A percentile compares a stretch with the other conserved stretches of the same genome.
Conservation (phyloP, 2,329 filamentous ascomycete species). For the Xylariaceae sp. region DNA sequence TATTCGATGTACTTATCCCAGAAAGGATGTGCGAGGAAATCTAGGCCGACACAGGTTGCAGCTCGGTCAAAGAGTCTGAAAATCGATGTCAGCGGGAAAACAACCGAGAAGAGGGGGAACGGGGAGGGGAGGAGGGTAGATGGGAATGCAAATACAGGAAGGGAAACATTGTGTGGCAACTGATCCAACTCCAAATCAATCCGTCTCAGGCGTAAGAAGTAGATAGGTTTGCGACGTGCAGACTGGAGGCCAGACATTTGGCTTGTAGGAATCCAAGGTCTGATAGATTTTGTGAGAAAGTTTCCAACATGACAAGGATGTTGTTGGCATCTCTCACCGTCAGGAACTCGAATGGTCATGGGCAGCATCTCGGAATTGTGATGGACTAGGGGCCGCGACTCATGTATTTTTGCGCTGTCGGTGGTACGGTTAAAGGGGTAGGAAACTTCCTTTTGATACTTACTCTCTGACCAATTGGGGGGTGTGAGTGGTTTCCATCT, state of each 20-base stretch:
- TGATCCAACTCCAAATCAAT: conserved; percentile 43
- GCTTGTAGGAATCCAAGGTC: conserved; percentile 47
- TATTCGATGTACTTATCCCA: conserved; percentile 99
- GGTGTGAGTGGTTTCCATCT: conserved; percentile 95
- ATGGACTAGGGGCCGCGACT: conserved; percentile 21
- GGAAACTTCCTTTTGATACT: conserved; percentile 71
- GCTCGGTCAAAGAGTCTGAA: conserved; percentile 87
- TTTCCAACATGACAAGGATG: conserved; percentile 52
- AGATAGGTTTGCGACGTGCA: conserved; percentile 40
- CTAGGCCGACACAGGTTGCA: conserved; percentile 77
- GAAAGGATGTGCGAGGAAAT: conserved; percentile 92
- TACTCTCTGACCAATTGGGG: conserved; percentile 98
- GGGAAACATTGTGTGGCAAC: conserved; percentile 50
- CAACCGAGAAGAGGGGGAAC: conserved; percentile 20
- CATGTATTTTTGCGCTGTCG: conserved; percentile 32
- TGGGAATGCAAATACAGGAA: conserved; percentile 60
- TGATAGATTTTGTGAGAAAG: conserved; percentile 63
- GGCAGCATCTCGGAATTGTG: conserved; percentile 19
- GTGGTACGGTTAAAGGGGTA: conserved; percentile 60
- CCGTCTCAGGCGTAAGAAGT: conserved; percentile 25
- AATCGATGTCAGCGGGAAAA: conserved; percentile 25
- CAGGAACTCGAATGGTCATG: conserved; percentile 35
- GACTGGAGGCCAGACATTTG: conserved; percentile 32
- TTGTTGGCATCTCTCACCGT: conserved; percentile 71
- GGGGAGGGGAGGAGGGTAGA: conserved; percentile 29